Evolutionary conservation across 495 filamentous ascomycete species (phyloP).

Genomic region (Aspergillus ostianus): DNA sequence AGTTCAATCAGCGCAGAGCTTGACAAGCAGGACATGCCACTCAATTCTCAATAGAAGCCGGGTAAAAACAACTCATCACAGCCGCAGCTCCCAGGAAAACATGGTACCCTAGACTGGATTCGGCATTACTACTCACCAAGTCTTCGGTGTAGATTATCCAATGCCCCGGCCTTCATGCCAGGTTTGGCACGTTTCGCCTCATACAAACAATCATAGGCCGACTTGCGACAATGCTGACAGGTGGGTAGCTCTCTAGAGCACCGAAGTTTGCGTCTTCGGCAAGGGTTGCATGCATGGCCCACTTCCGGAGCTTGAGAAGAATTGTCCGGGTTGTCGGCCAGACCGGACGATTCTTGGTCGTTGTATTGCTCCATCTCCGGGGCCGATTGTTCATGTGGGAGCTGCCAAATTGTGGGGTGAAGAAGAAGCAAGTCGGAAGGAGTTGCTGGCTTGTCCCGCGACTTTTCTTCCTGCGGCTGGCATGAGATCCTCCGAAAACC

Average conservation of each 20-base stretch:
- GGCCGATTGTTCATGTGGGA: background rate
- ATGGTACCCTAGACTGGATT: too few relatives aligned
- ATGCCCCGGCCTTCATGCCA: conserved; percentile 22
- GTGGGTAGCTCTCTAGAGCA: conserved; percentile 24
- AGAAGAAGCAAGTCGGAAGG: too few relatives aligned
- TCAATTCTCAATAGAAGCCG: too few relatives aligned
- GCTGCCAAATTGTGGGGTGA: too few relatives aligned
- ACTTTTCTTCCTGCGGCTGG: too few relatives aligned
- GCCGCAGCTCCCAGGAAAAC: too few relatives aligned
- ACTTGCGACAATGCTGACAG: conserved; percentile 13
- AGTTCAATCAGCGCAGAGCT: background rate
- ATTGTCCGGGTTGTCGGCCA: background rate
- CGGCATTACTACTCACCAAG: conserved; percentile 3
- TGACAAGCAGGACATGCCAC: too few relatives aligned
- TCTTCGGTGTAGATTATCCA: conserved; percentile 14
- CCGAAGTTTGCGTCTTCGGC: conserved; percentile 22
- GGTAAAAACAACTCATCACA: too few relatives aligned
- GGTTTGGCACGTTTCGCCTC: conserved; percentile 25
- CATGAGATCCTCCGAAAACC: too few relatives aligned
- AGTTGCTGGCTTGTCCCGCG: too few relatives aligned
- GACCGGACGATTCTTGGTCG: conserved; percentile 6
- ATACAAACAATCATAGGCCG: conserved; percentile 19
- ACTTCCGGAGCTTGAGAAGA: too few relatives aligned
- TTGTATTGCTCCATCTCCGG: background rate
- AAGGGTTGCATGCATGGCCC: conserved; percentile 15